A percentile compares a stretch with the other conserved stretches of the same genome.
Evolutionary conservation across 352 stramenopile species (phyloP).

Genomic region (Phytophthora ramorum): DNA sequence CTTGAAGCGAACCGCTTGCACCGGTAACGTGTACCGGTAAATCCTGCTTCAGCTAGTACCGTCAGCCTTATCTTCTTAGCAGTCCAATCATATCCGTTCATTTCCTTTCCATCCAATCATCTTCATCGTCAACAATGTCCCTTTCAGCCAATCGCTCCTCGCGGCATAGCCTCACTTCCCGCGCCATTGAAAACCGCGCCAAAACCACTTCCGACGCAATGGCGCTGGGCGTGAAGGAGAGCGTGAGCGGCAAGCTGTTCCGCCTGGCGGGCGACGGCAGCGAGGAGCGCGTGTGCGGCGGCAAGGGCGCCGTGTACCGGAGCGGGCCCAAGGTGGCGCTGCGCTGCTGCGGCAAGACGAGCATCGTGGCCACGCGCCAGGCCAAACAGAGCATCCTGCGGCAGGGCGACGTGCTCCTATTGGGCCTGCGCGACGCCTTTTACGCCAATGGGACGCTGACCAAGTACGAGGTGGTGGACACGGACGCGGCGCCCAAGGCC

Average conservation of each 20-base stretch:
- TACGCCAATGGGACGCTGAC: constrained; percentile 86
- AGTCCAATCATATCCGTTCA: too few species aligned
- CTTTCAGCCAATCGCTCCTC: constrained; percentile 7
- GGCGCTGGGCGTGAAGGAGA: constrained; percentile 73
- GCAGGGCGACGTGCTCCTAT: constrained; percentile 73
- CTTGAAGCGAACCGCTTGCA: too few species aligned
- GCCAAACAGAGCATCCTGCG: constrained; percentile 80
- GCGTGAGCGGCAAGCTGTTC: constrained; percentile 70
- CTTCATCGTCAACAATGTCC: not conserved
- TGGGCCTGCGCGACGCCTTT: constrained; percentile 72
- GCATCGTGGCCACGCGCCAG: constrained; percentile 75
- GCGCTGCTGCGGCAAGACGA: constrained; percentile 80
- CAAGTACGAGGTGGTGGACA: constrained; percentile 86
- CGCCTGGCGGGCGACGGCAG: constrained; percentile 49
- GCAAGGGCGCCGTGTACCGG: constrained; percentile 73
- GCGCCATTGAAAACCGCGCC: constrained; percentile 14
- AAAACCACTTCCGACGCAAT: constrained; percentile 11
- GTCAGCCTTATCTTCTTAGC: too few species aligned
- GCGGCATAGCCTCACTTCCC: not conserved
- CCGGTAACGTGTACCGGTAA: too few species aligned
- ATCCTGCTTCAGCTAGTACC: too few species aligned
- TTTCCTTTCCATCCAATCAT: not conserved
- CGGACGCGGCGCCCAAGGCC: constrained; percentile 31
- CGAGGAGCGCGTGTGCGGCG: constrained; percentile 69
- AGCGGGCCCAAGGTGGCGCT: constrained; percentile 73